phyloP scores from a whole-genome alignment of 495 filamentous ascomycete species.

The Venustampulla echinocandica region DNA sequence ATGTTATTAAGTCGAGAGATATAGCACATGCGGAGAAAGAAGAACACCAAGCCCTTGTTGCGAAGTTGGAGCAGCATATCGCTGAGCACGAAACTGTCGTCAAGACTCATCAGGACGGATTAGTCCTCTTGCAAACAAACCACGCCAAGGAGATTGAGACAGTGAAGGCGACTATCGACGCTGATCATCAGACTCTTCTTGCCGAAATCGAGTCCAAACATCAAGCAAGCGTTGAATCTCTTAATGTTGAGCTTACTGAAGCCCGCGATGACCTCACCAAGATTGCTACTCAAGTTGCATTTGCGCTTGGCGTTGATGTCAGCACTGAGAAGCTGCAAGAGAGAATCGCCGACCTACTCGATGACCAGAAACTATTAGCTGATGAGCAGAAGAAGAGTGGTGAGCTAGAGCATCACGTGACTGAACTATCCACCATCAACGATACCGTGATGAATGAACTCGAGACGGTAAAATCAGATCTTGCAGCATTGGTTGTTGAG shows the following conservation, averaged over 20 bases:
- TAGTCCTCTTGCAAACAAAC: conserved; percentile 35
- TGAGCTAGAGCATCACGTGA: conserved; percentile 38
- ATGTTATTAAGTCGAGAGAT: conserved; percentile 38
- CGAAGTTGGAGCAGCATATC: conserved; percentile 51
- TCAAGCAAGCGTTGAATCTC: conserved; percentile 45
- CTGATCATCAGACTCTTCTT: conserved; percentile 26
- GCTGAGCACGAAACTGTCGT: conserved; percentile 40
- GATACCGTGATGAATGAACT: conserved; percentile 48
- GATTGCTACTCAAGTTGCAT: conserved; percentile 47
- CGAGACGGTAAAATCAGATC: conserved; percentile 37
- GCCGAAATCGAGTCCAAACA: conserved; percentile 44
- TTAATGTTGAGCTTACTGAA: conserved; percentile 62
- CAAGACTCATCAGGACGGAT: conserved; percentile 37
- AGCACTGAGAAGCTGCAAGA: conserved; percentile 46
- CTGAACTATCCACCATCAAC: conserved; percentile 44
- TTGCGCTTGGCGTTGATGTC: conserved; percentile 43
- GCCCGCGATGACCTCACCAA: conserved; percentile 61
- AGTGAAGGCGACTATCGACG: conserved; percentile 33
- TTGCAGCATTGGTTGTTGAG: conserved; percentile 34
- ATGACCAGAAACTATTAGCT: conserved; percentile 37
- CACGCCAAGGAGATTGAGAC: conserved; percentile 43
- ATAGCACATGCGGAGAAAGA: conserved; percentile 36
- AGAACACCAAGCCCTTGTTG: conserved; percentile 42
- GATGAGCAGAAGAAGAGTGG: conserved; percentile 48
- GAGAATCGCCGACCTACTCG: conserved; percentile 42